phyloP scores from a whole-genome alignment of 371 early-diverging fungal genomes.

The Mucor mucedo region DNA sequence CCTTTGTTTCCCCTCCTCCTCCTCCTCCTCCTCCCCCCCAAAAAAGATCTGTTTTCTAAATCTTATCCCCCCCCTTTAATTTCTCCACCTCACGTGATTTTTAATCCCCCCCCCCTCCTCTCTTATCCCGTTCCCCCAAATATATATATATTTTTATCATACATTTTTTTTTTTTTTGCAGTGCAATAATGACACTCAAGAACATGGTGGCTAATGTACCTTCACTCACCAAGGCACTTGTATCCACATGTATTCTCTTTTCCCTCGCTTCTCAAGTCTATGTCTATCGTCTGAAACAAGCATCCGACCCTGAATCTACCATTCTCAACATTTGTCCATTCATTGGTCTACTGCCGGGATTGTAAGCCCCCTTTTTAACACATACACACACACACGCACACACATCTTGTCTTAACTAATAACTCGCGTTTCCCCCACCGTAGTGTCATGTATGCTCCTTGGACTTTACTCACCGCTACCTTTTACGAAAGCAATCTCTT shows the following conservation, averaged over 20 bases:
- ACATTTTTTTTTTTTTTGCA: too few species aligned
- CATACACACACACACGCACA: background rate
- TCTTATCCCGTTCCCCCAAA: too few species aligned
- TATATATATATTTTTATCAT: too few species aligned
- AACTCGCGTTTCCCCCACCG: too few species aligned
- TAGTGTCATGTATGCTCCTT: constrained; percentile 47
- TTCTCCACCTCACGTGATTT: too few species aligned
- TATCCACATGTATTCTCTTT: constrained; percentile 31
- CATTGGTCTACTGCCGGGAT: constrained; percentile 54
- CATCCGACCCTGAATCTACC: constrained; percentile 28
- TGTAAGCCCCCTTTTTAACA: constrained; percentile 30
- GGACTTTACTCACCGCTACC: constrained; percentile 51
- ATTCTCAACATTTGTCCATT: constrained; percentile 36
- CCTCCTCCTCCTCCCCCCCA: constrained; percentile 4
- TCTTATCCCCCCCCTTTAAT: too few species aligned
- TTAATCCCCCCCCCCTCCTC: too few species aligned
- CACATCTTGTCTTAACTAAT: too few species aligned
- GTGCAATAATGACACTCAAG: constrained; percentile 8
- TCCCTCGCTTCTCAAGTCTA: constrained; percentile 38
- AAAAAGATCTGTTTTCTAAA: constrained; percentile 4
- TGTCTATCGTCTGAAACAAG: constrained; percentile 32
- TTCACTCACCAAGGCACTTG: constrained; percentile 45
- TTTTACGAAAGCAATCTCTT: constrained; percentile 50
- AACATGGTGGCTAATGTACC: constrained; percentile 43
- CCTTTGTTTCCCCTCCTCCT: constrained; percentile 5